Percentiles rank a stretch among this genome's conserved stretches.
Evolutionary conservation across 495 filamentous ascomycete genomes (phyloP).

Genomic region (Penicillium arizonense): DNA sequence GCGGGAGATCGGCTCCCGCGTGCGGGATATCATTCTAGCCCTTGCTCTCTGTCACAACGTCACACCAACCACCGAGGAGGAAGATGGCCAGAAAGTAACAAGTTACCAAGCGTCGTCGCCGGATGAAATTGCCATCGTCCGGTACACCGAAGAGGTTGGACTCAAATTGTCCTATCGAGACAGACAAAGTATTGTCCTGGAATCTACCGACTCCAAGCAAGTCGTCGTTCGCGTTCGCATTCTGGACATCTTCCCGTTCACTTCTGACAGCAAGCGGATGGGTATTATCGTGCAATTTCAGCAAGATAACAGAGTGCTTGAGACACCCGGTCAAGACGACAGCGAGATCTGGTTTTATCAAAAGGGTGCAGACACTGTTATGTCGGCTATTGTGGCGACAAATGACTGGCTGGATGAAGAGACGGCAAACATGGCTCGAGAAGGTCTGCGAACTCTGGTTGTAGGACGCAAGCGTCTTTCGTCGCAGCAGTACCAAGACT

Average conservation of each 20-base stretch:
- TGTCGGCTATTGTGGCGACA: constrained; percentile 86
- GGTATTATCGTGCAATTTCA: constrained; percentile 91
- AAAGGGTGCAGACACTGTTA: constrained; percentile 97
- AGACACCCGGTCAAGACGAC: constrained; percentile 32
- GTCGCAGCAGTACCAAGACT: constrained; percentile 71
- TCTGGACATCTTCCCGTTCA: constrained; percentile 95
- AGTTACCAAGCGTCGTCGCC: constrained; percentile 96
- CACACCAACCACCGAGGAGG: constrained; percentile 84
- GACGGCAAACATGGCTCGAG: constrained; percentile 96
- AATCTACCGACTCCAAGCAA: constrained; percentile 73
- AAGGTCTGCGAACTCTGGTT: constrained; percentile 92
- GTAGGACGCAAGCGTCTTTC: constrained; percentile 85
- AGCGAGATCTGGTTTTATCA: constrained; percentile 98
- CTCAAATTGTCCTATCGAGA: constrained; percentile 83
- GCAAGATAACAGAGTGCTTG: constrained; percentile 38
- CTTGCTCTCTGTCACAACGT: constrained; percentile 97
- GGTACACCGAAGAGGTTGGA: constrained; percentile 92
- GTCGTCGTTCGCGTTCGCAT: constrained; percentile 84
- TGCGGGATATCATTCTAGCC: constrained; percentile 86
- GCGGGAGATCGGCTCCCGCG: constrained; percentile 88
- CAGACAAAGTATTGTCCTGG: constrained; percentile 76
- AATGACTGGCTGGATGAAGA: constrained; percentile 99
- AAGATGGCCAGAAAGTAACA: constrained; percentile 71
- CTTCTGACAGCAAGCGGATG: constrained; percentile 96
- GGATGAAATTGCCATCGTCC: constrained; percentile 97